Evolutionary conservation across 148 eudicot genomes (phyloP), one percentile per base, ranked within the genome.

Genomic region (Bassia scoparia): DNA sequence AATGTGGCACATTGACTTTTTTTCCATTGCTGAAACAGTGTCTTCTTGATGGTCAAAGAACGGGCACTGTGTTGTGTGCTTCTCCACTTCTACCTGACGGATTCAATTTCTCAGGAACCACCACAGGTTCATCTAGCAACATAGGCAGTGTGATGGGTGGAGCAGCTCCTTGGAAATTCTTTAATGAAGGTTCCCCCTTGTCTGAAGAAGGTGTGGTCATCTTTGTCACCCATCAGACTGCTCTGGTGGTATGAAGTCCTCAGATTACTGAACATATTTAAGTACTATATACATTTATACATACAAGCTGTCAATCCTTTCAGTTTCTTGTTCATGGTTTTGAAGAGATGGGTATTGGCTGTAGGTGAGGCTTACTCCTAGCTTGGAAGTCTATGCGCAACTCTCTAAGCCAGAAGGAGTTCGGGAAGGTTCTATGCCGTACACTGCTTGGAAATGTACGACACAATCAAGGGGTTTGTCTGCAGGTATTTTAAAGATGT

Each of bases 341-440:
- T 73, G 81, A 81, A 56, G 56, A 17, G 54, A 54, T 63, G 52
- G 61, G 38, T 72, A 48, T 67, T 72, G 82, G 60, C 65, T 81
- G 62, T 76, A 94, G 98, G 89, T 90, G 82, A 90, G 88, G 81
- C 86, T 94, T 61, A 83, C 73, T 77, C 97, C 98, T 52, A 74
- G 77, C 55, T 72, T 89, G 76, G 79, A 86, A 70, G 82, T 85
- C 74, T 91, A 85, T 70, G 87, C 89, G 52, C 86, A 84, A 70
- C 84, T 94, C 82, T 80, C 87, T n/a, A 90, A 76, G 76, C 98
- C 97, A 74, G 92, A 89, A 74, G 98, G 97, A 13, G 85, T 88
- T 20, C 83, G 97, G 70, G 97, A 94, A 71, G 98, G 98, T 77
- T 84, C 97, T 64, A 89, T 94, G 91, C 98, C 98, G 52, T 94